These are phyloP conservation scores for Ustilago cynodontis DNA, from an alignment of 1,284 basidiomycete genomes.

Conservation along the genomic window DNA sequence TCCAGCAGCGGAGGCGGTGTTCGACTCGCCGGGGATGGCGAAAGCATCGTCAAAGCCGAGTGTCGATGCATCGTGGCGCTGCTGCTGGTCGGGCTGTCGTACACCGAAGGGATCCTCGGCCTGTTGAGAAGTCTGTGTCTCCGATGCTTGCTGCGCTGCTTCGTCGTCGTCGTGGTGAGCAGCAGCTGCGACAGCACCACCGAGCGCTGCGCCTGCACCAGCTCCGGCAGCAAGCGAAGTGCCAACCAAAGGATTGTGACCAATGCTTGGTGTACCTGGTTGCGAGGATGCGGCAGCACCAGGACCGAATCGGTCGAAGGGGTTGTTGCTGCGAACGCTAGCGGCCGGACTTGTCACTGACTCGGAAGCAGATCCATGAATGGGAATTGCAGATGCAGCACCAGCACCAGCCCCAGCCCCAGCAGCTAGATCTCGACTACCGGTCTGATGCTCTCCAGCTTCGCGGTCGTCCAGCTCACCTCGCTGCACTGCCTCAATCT, in stretches of 20 bases:
- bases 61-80: slow-evolving; percentile 13
- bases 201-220: slow-evolving; percentile 61
- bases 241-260: slow-evolving; percentile 37
- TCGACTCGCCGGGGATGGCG: slow-evolving; percentile 70
- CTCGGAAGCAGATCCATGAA: slow-evolving; percentile 23
- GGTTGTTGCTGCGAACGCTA: slow-evolving; percentile 84
- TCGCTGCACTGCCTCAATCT: slow-evolving; percentile 73
- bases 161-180: slow-evolving; percentile 17
- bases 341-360: slow-evolving; percentile 68
- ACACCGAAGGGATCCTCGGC: slow-evolving; percentile 62
- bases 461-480: slow-evolving; percentile 70
- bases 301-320: slow-evolving; percentile 81
- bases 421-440: not conserved
- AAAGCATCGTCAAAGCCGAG: slow-evolving; percentile 76
- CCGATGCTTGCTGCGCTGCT: not conserved
- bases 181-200: slow-evolving; percentile 67
- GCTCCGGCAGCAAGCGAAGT: slow-evolving; percentile 61
- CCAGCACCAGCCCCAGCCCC: too few relatives aligned
- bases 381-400: slow-evolving; percentile 57
- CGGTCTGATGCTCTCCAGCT: slow-evolving; percentile 49
- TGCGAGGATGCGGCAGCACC: slow-evolving; percentile 18
- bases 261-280: slow-evolving; percentile 20
- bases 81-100: slow-evolving; percentile 16
- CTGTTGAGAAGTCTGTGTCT: slow-evolving; percentile 11
- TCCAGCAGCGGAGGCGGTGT: slow-evolving; percentile 60